Percentiles rank a stretch among this genome's conserved stretches.
Evolutionary conservation across 2,329 filamentous ascomycete genomes (phyloP).

Genomic region (Phialophora macrospora): DNA sequence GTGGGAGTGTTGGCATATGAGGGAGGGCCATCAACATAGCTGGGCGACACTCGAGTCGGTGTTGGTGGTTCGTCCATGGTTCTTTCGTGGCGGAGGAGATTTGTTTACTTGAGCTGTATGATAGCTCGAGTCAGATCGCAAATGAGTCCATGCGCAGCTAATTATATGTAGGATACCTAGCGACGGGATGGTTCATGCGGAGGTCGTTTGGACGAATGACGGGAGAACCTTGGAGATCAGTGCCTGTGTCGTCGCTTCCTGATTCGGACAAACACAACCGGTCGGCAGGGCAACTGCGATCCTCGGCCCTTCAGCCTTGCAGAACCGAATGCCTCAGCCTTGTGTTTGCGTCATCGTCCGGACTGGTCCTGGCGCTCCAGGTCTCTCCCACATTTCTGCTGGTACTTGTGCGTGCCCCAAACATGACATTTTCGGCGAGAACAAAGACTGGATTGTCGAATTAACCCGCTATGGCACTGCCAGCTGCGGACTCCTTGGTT

Average conservation of each 20-base stretch:
- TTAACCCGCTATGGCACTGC: neutral
- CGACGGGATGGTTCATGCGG: constrained; percentile 11
- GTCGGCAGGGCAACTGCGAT: constrained; percentile 16
- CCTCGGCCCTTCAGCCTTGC: constrained; percentile 17
- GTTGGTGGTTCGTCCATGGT: constrained; percentile 36
- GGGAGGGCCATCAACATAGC: constrained; percentile 52
- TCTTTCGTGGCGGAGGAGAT: constrained; percentile 9
- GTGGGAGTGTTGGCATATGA: constrained; percentile 44
- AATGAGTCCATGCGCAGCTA: constrained; percentile 27
- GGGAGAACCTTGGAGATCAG: neutral
- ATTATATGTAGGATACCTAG: neutral
- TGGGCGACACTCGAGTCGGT: constrained; percentile 41
- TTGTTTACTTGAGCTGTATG: constrained; percentile 28
- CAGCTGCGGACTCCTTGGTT: neutral
- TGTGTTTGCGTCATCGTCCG: constrained; percentile 2
- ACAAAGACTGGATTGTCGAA: neutral
- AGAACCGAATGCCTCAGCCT: constrained; percentile 10
- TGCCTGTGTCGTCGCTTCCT: constrained; percentile 1
- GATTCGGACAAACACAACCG: constrained; percentile 16
- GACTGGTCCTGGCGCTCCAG: neutral
- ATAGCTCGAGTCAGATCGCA: constrained; percentile 23
- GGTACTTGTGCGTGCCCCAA: neutral
- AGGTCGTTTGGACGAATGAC: constrained; percentile 20
- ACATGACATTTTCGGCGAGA: neutral
- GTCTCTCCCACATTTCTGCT: no score